Base-by-base conservation (phyloP, 208 protist species). In the Acanthamoeba castellanii region DNA sequence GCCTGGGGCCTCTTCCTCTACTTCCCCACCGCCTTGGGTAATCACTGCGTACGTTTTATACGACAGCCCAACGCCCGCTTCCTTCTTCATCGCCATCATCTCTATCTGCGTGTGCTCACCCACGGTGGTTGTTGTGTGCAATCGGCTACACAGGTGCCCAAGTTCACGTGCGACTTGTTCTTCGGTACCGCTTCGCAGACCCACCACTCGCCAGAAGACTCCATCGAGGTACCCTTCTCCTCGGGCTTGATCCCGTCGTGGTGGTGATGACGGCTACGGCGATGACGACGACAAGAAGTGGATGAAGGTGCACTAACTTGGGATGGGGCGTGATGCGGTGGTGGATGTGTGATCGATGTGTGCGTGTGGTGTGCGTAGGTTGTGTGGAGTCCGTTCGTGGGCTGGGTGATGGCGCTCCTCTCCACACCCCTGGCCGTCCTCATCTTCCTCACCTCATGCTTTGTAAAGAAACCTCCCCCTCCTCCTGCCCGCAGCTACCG, bases 1-100 rank as follows among this genome's bases (percentile, higher is more conserved):
- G 78, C 78, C 22, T 87, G 78, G 78, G 78, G 78, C 47, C 42
- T 87, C 78, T 87, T 87, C 78, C 18, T 87, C 78, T 87, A 87
- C 50, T 87, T 87, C n/a, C 78, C 78, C 50, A 25, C 25, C 27
- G 78, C 78, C 42, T 30, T 87, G 47, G 78, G 78, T 47, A 87
- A 87, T 32, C 78, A 22, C 16, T 87, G 78, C 50, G 78, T 87
- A 87, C 32, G 78, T n/a, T 50, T 27, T 3, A 11, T 74, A 37
- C 30, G 8, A 34, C 30, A 74, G 7, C 30, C 7, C 66, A 74
- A 74, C 30, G 66, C 7, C n/a, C n/a, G 64, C 5, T 70, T 14
- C 47, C 47, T 52, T 52, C 47, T 4, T 14, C 47, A 11, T 52
- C 47, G 47, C 47, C 11, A 11, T 66, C 59, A 27, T 66, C 59